Evolutionary conservation across 2,329 filamentous ascomycete genomes (phyloP).

Genomic region (Aspergillus sojae): DNA sequence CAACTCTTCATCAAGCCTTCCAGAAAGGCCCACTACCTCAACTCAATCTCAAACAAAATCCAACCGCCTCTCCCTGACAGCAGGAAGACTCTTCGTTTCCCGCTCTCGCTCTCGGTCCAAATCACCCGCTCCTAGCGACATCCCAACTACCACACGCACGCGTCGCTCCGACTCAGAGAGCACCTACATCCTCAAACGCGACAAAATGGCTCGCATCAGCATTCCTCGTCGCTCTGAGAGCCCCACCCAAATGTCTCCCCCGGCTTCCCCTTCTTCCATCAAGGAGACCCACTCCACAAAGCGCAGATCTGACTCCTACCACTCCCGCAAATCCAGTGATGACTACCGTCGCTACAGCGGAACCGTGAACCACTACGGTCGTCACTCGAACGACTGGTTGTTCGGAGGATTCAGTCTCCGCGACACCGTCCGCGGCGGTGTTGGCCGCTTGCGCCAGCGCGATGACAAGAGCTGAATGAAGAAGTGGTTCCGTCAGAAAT

Average conservation of each 20-base stretch:
- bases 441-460: constrained; percentile 36
- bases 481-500: background rate
- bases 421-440: constrained; percentile 47
- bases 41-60: constrained; percentile 9
- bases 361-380: constrained; percentile 49
- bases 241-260: constrained; percentile 7
- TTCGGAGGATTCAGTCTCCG: constrained; percentile 53
- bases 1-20: constrained; percentile 6
- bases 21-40: constrained; percentile 6
- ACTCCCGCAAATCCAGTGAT: constrained; percentile 30
- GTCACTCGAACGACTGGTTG: constrained; percentile 56
- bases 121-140: constrained; percentile 18
- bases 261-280: background rate
- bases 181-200: constrained; percentile 14
- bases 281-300: constrained; percentile 19
- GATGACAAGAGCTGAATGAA: constrained; percentile 31
- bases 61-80: background rate
- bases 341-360: constrained; percentile 44
- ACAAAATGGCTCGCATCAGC: constrained; percentile 1
- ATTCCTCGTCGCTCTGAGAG: constrained; percentile 22
- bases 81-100: constrained; percentile 17
- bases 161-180: constrained; percentile 7
- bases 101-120: constrained; percentile 1
- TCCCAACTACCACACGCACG: background rate
- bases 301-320: constrained; percentile 19